phyloP scores from a whole-genome alignment of 352 stramenopile species.

The Phytophthora syringae region DNA sequence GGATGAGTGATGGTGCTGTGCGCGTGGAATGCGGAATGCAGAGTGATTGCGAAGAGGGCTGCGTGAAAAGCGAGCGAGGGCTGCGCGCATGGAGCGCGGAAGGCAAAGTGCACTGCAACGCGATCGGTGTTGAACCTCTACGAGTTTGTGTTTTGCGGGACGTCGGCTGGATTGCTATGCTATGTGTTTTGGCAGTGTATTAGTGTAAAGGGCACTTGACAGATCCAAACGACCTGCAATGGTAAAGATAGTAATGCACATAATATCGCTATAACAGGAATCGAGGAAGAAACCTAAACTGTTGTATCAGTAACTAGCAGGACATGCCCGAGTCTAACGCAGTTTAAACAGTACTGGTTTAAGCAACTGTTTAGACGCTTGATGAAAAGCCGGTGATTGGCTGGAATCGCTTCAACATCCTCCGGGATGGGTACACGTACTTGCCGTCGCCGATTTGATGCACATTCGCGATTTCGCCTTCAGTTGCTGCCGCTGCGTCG shows the following conservation, averaged over 20 bases:
- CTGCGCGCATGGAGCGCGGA: constrained; percentile 33
- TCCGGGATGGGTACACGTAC: constrained; percentile 17
- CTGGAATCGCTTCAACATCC: constrained; percentile 22
- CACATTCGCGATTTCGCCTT: constrained; percentile 30
- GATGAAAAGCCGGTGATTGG: constrained; percentile 21
- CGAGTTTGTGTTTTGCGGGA: background rate
- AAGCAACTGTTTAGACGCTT: constrained; percentile 31
- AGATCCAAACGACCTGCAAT: too few relatives aligned
- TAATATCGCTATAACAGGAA: too few relatives aligned
- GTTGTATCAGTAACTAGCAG: constrained; percentile 14
- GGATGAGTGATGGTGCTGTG: background rate
- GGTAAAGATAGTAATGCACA: too few relatives aligned
- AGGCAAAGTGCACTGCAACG: constrained; percentile 25
- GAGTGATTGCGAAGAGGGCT: constrained; percentile 26
- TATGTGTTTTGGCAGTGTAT: background rate
- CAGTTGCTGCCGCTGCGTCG: background rate
- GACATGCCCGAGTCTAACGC: background rate
- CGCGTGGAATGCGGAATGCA: constrained; percentile 4
- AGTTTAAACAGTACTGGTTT: constrained; percentile 5
- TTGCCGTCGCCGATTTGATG: constrained; percentile 22
- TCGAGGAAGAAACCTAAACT: too few relatives aligned
- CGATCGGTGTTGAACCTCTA: constrained; percentile 8
- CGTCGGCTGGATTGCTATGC: background rate
- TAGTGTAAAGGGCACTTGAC: too few relatives aligned
- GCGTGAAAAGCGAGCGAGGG: constrained; percentile 28